Percentiles rank a stretch among this genome's conserved stretches.
Evolutionary conservation across 1,139 yeast species (phyloP).

Genomic region (Wickerhamomyces sp.): DNA sequence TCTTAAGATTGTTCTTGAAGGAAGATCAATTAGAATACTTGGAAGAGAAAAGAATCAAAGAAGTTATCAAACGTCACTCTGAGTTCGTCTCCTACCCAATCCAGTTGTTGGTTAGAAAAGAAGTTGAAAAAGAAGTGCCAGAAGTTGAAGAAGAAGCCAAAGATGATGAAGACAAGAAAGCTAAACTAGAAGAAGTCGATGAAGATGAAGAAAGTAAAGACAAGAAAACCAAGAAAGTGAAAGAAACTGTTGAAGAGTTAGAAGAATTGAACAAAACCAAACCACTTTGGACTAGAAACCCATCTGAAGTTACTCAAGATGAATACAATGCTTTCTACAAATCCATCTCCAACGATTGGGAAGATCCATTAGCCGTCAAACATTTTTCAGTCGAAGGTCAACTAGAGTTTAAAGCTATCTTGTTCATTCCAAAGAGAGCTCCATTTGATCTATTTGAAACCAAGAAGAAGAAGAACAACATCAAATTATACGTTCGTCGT

Average conservation of each 20-base stretch:
- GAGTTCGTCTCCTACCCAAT: conserved; percentile 99
- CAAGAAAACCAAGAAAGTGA: conserved; percentile 65
- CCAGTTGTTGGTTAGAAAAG: conserved; percentile 97
- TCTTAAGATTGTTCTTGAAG: conserved; percentile 93
- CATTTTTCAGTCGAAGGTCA: conserved; percentile 99
- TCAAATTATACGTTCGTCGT: conserved; percentile 98
- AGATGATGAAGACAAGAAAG: conserved; percentile 40
- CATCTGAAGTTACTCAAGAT: conserved; percentile 95
- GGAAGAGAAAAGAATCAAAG: conserved; percentile 99
- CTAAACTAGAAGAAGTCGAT: conserved; percentile 53
- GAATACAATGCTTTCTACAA: conserved; percentile 99
- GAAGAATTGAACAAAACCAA: conserved; percentile 99
- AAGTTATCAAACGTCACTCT: conserved; percentile 98
- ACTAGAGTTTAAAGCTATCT: conserved; percentile 97
- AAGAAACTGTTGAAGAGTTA: conserved; percentile 76
- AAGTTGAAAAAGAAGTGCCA: conserved; percentile 94
- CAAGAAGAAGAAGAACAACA: conserved; percentile 98
- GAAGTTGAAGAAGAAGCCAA: conserved; percentile 62
- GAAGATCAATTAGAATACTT: conserved; percentile 98
- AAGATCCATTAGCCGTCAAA: conserved; percentile 98
- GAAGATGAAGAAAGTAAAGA: conserved; percentile 59
- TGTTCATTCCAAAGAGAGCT: conserved; percentile 98
- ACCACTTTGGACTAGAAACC: conserved; percentile 99
- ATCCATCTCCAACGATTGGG: conserved; percentile 99
- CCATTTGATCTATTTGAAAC: conserved; percentile 97